Evolutionary conservation across 192 early-diverging fungal species (phyloP).

Genomic region (Linnemannia schmuckeri): DNA sequence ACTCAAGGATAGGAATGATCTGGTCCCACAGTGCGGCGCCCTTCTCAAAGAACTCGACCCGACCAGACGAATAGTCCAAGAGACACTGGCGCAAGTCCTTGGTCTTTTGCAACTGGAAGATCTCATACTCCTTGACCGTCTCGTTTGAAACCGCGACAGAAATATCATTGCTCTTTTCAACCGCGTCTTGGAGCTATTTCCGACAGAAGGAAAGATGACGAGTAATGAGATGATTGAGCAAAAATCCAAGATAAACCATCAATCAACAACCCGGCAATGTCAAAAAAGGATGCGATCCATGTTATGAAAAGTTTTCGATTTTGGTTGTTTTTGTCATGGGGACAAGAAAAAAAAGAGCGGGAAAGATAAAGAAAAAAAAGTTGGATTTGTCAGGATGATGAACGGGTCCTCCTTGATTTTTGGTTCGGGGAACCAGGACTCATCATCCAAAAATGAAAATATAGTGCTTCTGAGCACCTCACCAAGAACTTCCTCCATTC

Average conservation of each 20-base stretch:
- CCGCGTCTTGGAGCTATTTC: constrained; percentile 82
- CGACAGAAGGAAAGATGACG: neutral
- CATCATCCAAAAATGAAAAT: neutral
- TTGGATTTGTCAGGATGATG: neutral
- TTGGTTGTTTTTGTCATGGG: constrained; percentile 3
- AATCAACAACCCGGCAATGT: neutral
- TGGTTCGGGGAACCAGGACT: constrained; percentile 1
- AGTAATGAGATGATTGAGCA: neutral
- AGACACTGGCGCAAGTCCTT: constrained; percentile 85
- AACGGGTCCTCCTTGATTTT: neutral
- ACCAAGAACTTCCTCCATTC: neutral
- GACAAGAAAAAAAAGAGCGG: constrained; percentile 1
- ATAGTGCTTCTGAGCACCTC: neutral
- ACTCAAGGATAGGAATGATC: constrained; percentile 86
- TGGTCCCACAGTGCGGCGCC: constrained; percentile 83
- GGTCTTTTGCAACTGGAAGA: constrained; percentile 85
- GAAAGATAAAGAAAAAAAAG: neutral
- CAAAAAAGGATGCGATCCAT: neutral
- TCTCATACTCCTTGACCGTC: constrained; percentile 85
- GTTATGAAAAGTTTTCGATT: neutral
- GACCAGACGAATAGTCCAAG: constrained; percentile 79
- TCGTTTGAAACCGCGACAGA: constrained; percentile 82
- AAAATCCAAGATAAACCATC: neutral
- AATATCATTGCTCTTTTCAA: constrained; percentile 80
- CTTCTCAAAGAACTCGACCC: constrained; percentile 89